Evolutionary conservation across 2,329 filamentous ascomycete species (phyloP).

Genomic region (Aspergillus sp.): DNA sequence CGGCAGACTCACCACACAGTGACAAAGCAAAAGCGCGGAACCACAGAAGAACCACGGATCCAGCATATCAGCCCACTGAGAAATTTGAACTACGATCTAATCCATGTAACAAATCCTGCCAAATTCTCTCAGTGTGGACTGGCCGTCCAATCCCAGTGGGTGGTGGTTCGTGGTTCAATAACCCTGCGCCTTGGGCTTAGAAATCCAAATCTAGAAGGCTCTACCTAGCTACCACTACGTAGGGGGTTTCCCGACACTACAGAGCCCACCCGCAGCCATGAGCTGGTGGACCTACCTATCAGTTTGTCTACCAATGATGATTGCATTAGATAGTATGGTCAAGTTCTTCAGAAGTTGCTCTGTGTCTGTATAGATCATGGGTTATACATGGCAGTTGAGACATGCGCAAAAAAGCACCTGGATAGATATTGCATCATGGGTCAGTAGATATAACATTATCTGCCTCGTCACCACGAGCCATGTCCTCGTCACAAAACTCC

Average conservation of each 20-base stretch:
- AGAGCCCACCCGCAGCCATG: background rate
- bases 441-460: background rate
- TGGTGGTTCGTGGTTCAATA: too few relatives aligned
- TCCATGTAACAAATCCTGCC: background rate
- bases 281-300: background rate
- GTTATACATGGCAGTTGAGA: too few relatives aligned
- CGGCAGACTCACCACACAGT: too few relatives aligned
- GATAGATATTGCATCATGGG: background rate
- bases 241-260: background rate
- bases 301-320: background rate
- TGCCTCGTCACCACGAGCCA: slow-evolving; percentile 13
- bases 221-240: too few relatives aligned
- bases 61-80: background rate
- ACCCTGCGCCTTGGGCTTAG: background rate
- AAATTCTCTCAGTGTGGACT: background rate
- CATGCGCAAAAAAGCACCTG: too few relatives aligned
- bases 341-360: background rate
- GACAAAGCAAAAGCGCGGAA: background rate
- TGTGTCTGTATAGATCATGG: too few relatives aligned
- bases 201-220: background rate
- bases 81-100: background rate
- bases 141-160: too few relatives aligned
- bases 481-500: slow-evolving; percentile 25
- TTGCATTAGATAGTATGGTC: background rate
- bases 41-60: background rate